Base-by-base conservation (phyloP, 371 early-diverging fungal genomes). In the Rhizopus delemar region DNA sequence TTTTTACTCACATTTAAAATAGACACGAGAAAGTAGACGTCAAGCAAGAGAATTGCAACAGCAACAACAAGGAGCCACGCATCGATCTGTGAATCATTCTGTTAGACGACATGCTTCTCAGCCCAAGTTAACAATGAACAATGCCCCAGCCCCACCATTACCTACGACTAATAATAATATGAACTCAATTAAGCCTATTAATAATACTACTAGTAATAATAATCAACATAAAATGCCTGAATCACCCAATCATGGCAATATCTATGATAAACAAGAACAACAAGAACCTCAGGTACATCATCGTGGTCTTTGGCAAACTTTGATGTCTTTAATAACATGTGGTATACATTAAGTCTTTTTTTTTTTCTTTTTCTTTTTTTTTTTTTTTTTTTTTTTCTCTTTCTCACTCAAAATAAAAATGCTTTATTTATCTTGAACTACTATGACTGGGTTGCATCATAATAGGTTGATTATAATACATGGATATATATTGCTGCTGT, bases 81-180 rank as follows among this genome's bases (percentile, higher is more conserved):
- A 41, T 41, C 34, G 57, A 57, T 66, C 66, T 12, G 62, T 43
- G 15, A 56, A 57, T 32, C 62, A 53, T 45, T 66, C 62, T 39
- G 62, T 66, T 0, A 61, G 55, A 51, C 66, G 66, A 11, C 66
- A 66, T 58, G 66, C 62, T 16, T 66, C 66, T 45, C 66, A 66
- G 4, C 66, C 66, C 28, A 63, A 63, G 46, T n/a, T 63, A 34
- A 49, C 54, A 32, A 29, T 39, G n/a, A 59, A 51, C 46, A 38
- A 22, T 35, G 50, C 31, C 34, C 38, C 28, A 35, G 58, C 58
- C 7, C 60, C 65, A 53, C 64, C 64, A 41, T 58, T 53, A 63
- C 63, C 58, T 5, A 41, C 45, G 34, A 57, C 51, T 32, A 52
- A 39, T 32, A 22, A 22, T 22, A 22, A 22, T 22, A 22, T 22